Base-by-base conservation (phyloP, 768 basidiomycete genomes). In the Pleurotus citrinopileatus region DNA sequence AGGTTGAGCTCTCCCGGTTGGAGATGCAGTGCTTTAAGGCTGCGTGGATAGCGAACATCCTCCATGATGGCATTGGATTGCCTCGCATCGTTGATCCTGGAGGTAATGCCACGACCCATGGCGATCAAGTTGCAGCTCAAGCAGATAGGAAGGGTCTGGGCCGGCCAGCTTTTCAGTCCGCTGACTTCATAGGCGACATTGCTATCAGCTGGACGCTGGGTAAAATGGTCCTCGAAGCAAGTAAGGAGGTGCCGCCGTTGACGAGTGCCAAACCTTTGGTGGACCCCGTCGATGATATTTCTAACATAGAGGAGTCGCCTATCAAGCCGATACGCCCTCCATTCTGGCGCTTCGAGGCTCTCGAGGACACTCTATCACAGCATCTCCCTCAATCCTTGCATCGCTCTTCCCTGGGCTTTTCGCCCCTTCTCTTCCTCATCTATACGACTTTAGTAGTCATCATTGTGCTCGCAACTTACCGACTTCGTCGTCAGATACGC, bases 21-120 rank as follows among this genome's bases (percentile, higher is more conserved):
- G 84, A 96, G 71, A 91, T 96, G 90, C 97, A 98, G 66, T 99
- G 97, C 67, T 99, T 99, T 85, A 99, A 99, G 69, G 94, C 96
- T 1, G 95, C 97, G 2, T 99, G 97, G 97, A 81, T 99, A 52
- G 86, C 89, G 48, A 98, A 98, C 68, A 89, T 99, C 32, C 70
- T 99, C 2, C 96, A 98, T 60, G 93, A 97, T 65, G 97, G 97
- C 26, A 87, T 99, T 46, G 94, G 94, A 7, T 82, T 99, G 66
- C 97, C 97, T 22, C 80, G 97, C 23, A 85, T 97, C 27, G 82
- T 91, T 48, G 96, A 98, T 67, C 76, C 82, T 1, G 91, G 84
- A 2, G 95, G 95, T 0, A 91, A 94, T 63, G 68, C 70, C 37
- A 84, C 90, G 2, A 82, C 85, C 2, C 72, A 79, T 6, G 87